Base-by-base conservation (phyloP, 2,329 filamentous ascomycete species). In the Zymoseptoria ardabiliae region DNA sequence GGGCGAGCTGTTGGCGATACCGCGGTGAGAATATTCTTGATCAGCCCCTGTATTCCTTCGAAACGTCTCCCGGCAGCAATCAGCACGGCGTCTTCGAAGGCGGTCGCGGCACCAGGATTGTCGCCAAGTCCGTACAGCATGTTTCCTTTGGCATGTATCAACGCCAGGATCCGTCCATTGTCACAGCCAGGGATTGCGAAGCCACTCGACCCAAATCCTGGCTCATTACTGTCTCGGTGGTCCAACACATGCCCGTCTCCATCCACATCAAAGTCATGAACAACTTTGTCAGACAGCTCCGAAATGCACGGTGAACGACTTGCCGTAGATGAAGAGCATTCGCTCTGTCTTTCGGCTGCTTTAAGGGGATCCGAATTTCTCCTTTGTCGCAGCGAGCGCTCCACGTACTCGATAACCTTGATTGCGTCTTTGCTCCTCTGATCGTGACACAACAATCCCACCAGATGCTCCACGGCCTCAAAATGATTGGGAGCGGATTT, bases 91-190 rank as follows among this genome's bases (percentile, higher is more conserved):
- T 97, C 91, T 72, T 99, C 94, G 67, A 99, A 99, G 3, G 94
- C 91, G 67, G 86, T 84, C 0, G 93, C 91, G 50, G 94, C 94
- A 49, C 82, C 84, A 48, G 82, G 79, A 64, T 94, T 89, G 65
- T 97, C 88, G 52, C 93, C 93, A 28, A 95, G 77, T 23, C 90
- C 86, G 74, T 99, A 99, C 1, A 97, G 81, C 88, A 97, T 95
- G 63, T 97, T 97, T n/a, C 93, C 94, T 74, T 97, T 99, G 20
- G 93, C 92, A 75, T 99, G 94, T 49, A 97, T 86, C 17, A 99
- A 81, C n/a, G 91, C 89, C 51, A 99, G 82, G 69, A 99, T 91
- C 61, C 94, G 85, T 8, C 93, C 94, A 71, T 97, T 97, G 66
- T 99, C 94, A 50, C 83, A 85, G 1, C 88, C 91, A 4, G 91